Conservation (phyloP, 106 monocot genomes). For the Xerophyta viscosa region DNA sequence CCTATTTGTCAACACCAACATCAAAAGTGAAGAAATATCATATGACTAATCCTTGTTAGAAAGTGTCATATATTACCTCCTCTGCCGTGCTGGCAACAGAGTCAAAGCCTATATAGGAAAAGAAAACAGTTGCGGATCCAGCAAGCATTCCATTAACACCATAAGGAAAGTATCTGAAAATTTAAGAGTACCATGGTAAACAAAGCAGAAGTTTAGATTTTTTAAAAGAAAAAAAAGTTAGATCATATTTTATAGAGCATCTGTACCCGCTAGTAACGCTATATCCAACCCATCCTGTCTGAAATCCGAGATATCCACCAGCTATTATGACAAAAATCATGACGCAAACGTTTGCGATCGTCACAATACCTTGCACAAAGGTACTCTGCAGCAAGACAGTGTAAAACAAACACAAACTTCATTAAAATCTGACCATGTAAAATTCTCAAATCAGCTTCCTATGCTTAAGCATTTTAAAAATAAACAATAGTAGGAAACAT, state of each 20-base stretch:
- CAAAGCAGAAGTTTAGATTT: neutral
- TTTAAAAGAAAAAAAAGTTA: too few species aligned
- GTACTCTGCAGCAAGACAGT: constrained; percentile 50
- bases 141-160: constrained; percentile 95
- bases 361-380: constrained; percentile 62
- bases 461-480: too few species aligned
- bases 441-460: too few species aligned
- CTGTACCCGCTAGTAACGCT: constrained; percentile 54
- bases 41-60: too few species aligned
- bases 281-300: constrained; percentile 95
- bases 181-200: neutral
- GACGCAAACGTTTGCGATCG: constrained; percentile 71
- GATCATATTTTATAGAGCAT: too few species aligned
- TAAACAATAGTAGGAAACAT: too few species aligned
- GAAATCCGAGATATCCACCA: constrained; percentile 90
- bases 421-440: too few species aligned
- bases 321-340: constrained; percentile 88
- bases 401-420: too few species aligned
- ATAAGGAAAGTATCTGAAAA: constrained; percentile 77
- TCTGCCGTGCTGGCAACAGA: constrained; percentile 95
- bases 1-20: neutral
- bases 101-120: constrained; percentile 97
- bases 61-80: constrained; percentile 46
- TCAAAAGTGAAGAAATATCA: neutral
- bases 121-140: constrained; percentile 94